Conservation (phyloP, 768 basidiomycete genomes). For the Podaxis rugospora region DNA sequence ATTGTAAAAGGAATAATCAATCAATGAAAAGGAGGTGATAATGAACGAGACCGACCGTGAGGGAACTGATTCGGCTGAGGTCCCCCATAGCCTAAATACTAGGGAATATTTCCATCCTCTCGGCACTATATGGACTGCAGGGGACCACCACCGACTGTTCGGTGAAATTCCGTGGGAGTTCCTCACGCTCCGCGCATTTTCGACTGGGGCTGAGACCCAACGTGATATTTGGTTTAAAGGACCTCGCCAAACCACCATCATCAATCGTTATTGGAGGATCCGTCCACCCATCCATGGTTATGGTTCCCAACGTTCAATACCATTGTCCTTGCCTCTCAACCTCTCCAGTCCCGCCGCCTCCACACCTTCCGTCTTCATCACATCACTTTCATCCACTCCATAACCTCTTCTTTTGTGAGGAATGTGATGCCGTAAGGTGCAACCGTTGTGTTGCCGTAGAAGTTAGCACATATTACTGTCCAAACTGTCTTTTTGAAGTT, state of each 20-base stretch:
- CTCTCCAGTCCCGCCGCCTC: slow-evolving; percentile 62
- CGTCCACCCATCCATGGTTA: slow-evolving; percentile 13
- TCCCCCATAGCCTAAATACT: no score
- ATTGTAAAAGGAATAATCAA: no score
- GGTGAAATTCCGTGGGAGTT: no score
- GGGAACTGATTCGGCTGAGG: no score
- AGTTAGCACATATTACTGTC: slow-evolving; percentile 97
- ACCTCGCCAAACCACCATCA: background rate
- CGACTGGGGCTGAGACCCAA: no score
- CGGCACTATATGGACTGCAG: no score
- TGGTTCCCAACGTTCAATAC: slow-evolving; percentile 45
- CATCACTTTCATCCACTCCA: slow-evolving; percentile 81
- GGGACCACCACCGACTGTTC: no score
- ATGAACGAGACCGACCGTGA: no score
- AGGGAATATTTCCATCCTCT: no score
- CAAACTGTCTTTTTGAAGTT: slow-evolving; percentile 97
- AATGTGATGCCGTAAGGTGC: slow-evolving; percentile 94
- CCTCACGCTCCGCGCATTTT: no score
- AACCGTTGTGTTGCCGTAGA: slow-evolving; percentile 90
- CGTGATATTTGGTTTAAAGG: background rate
- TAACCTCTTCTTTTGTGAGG: slow-evolving; percentile 93
- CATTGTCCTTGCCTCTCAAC: slow-evolving; percentile 72
- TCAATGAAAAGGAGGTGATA: no score
- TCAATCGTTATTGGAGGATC: background rate
- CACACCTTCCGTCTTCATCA: slow-evolving; percentile 71